A percentile compares a stretch with the other conserved stretches of the same genome.
These are phyloP conservation scores for Hyphopichia burtonii DNA, from an alignment of 1,139 yeast genomes.

Conservation along the genomic window DNA sequence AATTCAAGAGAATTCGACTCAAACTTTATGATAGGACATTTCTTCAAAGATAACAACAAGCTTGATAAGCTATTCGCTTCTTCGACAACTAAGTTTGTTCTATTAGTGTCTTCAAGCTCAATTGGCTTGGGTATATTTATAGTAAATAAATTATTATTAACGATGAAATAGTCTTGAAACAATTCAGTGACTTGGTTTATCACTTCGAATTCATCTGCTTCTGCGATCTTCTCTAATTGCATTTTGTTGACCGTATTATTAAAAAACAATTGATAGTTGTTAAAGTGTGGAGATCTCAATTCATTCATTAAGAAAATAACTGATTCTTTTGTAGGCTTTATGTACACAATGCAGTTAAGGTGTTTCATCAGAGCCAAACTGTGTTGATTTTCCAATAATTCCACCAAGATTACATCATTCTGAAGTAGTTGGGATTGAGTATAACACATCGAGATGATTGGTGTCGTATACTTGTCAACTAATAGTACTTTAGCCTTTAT, in stretches of 20 bases:
- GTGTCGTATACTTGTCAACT: conserved; percentile 76
- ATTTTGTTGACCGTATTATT: conserved; percentile 72
- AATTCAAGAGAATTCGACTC: conserved; percentile 67
- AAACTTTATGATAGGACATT: conserved; percentile 75
- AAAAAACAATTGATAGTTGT: conserved; percentile 72
- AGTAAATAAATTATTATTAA: conserved; percentile 67
- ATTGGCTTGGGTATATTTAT: conserved; percentile 20
- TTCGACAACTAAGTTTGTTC: conserved; percentile 27
- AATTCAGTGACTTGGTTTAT: conserved; percentile 75
- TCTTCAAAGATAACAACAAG: conserved; percentile 67
- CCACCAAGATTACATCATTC: conserved; percentile 80
- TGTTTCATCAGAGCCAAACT: conserved; percentile 76
- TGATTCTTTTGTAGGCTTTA: conserved; percentile 70
- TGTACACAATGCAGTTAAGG: conserved; percentile 75
- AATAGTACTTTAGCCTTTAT: conserved; percentile 69
- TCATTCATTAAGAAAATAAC: conserved; percentile 63
- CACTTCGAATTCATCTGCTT: conserved; percentile 82
- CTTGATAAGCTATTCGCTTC: conserved; percentile 60
- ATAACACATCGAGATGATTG: conserved; percentile 79
- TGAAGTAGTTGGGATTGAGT: conserved; percentile 83
- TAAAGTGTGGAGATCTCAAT: conserved; percentile 74
- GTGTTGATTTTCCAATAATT: conserved; percentile 58
- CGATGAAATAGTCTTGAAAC: conserved; percentile 77
- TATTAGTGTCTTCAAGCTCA: neutral
- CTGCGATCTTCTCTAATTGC: conserved; percentile 83